A percentile compares a stretch with the other conserved stretches of the same genome.
Evolutionary conservation across 176 grass and related monocot genomes (phyloP).

Genomic region (Phoenix dactylifera): DNA sequence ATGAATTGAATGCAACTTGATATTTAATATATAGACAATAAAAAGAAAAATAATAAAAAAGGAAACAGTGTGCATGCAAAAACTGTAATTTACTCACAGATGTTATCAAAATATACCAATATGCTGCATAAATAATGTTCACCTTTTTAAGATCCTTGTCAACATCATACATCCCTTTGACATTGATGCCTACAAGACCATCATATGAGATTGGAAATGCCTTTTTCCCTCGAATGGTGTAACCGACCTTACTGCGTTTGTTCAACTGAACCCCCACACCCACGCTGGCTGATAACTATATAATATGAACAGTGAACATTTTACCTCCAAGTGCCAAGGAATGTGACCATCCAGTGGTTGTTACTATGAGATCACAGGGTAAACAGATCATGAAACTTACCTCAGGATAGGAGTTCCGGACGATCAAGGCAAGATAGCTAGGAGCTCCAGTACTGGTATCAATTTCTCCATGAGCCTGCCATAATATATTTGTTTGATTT

Average conservation of each 20-base stretch:
- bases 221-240: slow-evolving; percentile 53
- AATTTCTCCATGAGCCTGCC: slow-evolving; percentile 74
- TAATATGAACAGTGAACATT: background rate
- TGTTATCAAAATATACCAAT: background rate
- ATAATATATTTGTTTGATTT: background rate
- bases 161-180: slow-evolving; percentile 42
- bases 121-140: background rate
- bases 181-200: slow-evolving; percentile 40
- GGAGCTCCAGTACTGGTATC: slow-evolving; percentile 34
- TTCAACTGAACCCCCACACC: slow-evolving; percentile 53
- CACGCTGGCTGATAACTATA: slow-evolving; percentile 55
- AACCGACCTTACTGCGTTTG: slow-evolving; percentile 30
- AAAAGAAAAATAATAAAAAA: no score
- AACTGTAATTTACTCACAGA: no score
- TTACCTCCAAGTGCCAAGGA: no score
- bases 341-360: no score
- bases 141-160: slow-evolving; percentile 59
- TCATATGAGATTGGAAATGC: slow-evolving; percentile 38
- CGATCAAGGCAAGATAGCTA: slow-evolving; percentile 43
- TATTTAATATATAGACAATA: no score
- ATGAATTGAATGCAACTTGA: no score
- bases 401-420: slow-evolving; percentile 54
- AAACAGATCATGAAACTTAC: slow-evolving; percentile 13
- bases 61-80: no score
- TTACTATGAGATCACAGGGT: background rate